Evolutionary conservation across 805 yeast genomes (phyloP), one percentile per base, ranked within the genome.

Genomic region (Yarrowia sp.): DNA sequence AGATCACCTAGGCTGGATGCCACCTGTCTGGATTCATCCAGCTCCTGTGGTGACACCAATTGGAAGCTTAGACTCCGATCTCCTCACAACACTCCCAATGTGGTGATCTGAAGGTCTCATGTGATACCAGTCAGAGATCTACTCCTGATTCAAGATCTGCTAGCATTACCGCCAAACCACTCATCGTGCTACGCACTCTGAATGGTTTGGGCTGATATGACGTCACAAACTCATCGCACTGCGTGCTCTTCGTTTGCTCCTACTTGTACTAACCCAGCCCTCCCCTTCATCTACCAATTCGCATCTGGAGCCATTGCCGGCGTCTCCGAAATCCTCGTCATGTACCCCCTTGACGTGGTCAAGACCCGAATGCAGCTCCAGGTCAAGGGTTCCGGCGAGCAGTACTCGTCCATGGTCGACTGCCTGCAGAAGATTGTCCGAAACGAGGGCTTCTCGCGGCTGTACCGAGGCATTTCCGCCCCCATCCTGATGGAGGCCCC

Each of bases 401-500:
- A 89, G 71, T 93, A 93, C 81, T 82, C 82, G 55, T 97, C 97
- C 75, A 90, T 96, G 77, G 73, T 92, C 70, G 95, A 91, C 77
- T 91, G 97, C 78, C 79, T 95, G 74, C 80, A 84, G 71, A 92
- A 93, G 80, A 94, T 95, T 74, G 85, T 95, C 74, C 86, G 85
- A 74, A 87, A 86, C 73, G 99, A 95, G 79, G 99, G 99, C 65
- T 84, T 87, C 50, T 80, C 89, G 11, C 84, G 95, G 72, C 84
- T 94, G 70, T 95, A 95, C 81, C 88, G 93, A 77, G 99, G 99
- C 73, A 95, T 95, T 75, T 82, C 90, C 40, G 97, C 99, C 32
- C 99, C 99, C 42, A 91, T 95, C 73, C 83, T 95, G 75, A 95
- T 95, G 99, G 99, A 95, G 80, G 99, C 98, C 14, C 99, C 99